Percentiles rank a stretch among this genome's conserved stretches.
phyloP scores from a whole-genome alignment of 2,329 filamentous ascomycete genomes.

The Fusarium stilboides region DNA sequence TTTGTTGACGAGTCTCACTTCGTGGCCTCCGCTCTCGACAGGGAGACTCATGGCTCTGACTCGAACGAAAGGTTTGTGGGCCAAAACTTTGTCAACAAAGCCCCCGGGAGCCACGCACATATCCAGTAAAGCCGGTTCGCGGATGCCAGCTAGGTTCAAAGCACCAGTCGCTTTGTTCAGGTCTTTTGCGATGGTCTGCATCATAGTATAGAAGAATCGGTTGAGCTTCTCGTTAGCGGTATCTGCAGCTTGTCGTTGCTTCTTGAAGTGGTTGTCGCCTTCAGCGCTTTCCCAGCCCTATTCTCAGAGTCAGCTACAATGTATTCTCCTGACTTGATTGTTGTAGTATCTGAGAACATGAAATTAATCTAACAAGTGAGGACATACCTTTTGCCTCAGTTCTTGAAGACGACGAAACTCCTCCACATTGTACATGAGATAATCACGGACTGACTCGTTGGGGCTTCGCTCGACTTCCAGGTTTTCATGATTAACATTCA shows the following conservation, averaged over 20 bases:
- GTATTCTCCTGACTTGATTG: not conserved
- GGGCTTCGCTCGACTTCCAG: not conserved
- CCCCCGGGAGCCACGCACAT: slow-evolving; percentile 71
- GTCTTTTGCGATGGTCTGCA: slow-evolving; percentile 60
- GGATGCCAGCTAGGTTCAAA: slow-evolving; percentile 46
- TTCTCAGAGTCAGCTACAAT: not conserved
- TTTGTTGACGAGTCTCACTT: slow-evolving; percentile 49
- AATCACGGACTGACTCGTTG: not conserved
- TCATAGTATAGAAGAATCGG: slow-evolving; percentile 58
- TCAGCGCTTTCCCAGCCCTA: slow-evolving; percentile 62
- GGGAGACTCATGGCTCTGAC: slow-evolving; percentile 61
- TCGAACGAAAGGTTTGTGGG: slow-evolving; percentile 53
- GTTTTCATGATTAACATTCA: too few species aligned
- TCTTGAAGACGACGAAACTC: slow-evolving; percentile 22
- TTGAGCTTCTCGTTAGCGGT: slow-evolving; percentile 42
- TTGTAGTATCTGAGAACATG: not conserved
- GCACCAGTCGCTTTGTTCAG: slow-evolving; percentile 55
- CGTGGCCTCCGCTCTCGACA: slow-evolving; percentile 57
- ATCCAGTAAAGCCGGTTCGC: slow-evolving; percentile 60
- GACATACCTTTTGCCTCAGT: slow-evolving; percentile 25
- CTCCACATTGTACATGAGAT: slow-evolving; percentile 6
- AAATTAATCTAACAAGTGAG: rapidly evolving
- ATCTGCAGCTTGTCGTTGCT: slow-evolving; percentile 58
- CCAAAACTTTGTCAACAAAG: slow-evolving; percentile 59
- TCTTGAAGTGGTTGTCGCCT: slow-evolving; percentile 61